These are phyloP conservation scores for Aphanomyces cochlioides DNA, from an alignment of 352 stramenopile genomes.

Conservation along the genomic window DNA sequence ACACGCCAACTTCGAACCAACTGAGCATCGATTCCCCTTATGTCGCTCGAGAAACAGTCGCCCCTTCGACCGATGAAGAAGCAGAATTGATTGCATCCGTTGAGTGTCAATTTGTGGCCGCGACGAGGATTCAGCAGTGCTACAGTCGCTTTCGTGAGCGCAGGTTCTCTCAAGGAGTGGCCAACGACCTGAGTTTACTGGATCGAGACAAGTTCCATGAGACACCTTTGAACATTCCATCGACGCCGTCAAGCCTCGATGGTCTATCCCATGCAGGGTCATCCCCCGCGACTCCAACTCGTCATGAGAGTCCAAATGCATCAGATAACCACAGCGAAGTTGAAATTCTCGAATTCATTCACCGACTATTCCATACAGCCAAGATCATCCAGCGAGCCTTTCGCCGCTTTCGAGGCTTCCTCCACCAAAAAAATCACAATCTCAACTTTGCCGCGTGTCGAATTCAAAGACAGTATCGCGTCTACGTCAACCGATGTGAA, in stretches of 20 bases:
- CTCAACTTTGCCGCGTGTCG: neutral
- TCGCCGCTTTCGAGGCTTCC: neutral
- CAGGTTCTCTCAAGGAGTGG: neutral
- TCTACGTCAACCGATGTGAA: neutral
- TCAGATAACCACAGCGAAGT: neutral
- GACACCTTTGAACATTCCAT: neutral
- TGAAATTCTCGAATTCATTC: neutral
- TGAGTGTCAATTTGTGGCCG: neutral
- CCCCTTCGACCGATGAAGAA: neutral
- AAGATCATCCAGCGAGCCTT: neutral
- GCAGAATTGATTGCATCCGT: neutral
- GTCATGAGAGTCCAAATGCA: neutral
- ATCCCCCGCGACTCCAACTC: neutral
- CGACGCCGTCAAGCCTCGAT: neutral
- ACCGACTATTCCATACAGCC: neutral
- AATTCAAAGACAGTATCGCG: constrained; percentile 4
- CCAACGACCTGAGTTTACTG: neutral
- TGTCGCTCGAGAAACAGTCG: neutral
- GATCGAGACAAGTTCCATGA: neutral
- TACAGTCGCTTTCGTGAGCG: neutral
- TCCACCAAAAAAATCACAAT: neutral
- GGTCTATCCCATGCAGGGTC: neutral
- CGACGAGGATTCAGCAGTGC: neutral
- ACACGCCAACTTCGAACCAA: neutral
- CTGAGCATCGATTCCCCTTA: neutral